Evolutionary conservation across 2,329 filamentous ascomycete species (phyloP).

Genomic region (Penicillium sp.): DNA sequence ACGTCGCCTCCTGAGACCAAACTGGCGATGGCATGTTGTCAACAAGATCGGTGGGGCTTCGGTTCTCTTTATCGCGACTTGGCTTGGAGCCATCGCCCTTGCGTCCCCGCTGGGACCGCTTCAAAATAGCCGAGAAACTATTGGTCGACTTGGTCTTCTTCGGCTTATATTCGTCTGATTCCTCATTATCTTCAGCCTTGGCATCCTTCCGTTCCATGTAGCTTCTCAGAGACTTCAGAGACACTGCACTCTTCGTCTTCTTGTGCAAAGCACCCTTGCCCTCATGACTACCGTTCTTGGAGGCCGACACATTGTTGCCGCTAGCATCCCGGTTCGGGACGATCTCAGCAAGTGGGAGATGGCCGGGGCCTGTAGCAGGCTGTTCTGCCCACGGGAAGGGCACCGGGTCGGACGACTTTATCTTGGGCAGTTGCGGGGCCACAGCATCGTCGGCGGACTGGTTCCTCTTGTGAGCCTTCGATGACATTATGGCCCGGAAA

Average conservation of each 20-base stretch:
- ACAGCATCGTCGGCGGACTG: constrained; percentile 39
- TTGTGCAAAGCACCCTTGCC: constrained; percentile 46
- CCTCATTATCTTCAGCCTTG: constrained; percentile 32
- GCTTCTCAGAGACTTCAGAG: constrained; percentile 49
- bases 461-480: constrained; percentile 51
- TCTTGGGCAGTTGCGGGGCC: constrained; percentile 36
- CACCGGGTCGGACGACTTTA: constrained; percentile 40
- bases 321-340: constrained; percentile 36
- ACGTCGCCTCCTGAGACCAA: constrained; percentile 69
- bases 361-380: constrained; percentile 42
- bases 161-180: constrained; percentile 44
- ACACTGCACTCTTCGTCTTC: constrained; percentile 55
- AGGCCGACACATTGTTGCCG: constrained; percentile 24
- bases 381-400: constrained; percentile 49
- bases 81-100: constrained; percentile 55
- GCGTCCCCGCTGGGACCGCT: constrained; percentile 67
- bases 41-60: constrained; percentile 55
- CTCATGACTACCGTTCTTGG: constrained; percentile 41
- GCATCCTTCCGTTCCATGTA: constrained; percentile 49
- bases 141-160: constrained; percentile 80
- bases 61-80: constrained; percentile 77
- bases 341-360: constrained; percentile 40
- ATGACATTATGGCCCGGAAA: constrained; percentile 54
- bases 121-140: constrained; percentile 74
- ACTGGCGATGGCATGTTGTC: constrained; percentile 63